Base-by-base conservation (phyloP, 2,329 filamentous ascomycete species). In the Aureobasidium musti region DNA sequence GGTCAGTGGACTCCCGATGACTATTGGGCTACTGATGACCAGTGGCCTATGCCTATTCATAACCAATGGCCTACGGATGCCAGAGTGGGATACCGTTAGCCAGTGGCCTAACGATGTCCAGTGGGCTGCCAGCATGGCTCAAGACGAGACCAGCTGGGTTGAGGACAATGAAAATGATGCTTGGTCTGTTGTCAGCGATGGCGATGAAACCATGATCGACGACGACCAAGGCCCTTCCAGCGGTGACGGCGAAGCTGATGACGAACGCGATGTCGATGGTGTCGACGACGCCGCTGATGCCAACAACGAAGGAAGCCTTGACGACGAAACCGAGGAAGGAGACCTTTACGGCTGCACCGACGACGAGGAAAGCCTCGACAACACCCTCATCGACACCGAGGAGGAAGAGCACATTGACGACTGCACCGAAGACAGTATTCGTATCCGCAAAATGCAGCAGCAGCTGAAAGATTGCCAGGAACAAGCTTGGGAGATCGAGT, bases 131-230 rank as follows among this genome's bases (percentile, higher is more conserved):
- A 49, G 13, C 23, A 17, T 49, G 45, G 1, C 11, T 0, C 3
- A 49, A 26, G 19, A 14, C 23, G 23, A 49, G 8, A 23, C 2
- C 8, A 2, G 5, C 8, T 3, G 21, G 13, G 3, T 23, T 2
- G 45, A 17, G 4, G 45, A 28, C 1, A 17, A 5, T 3, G 19
- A 53, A 35, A 19, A 53, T n/a, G 50, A 53, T 21, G 30, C 19
- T 21, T 53, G 50, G 50, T 53, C 50, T 53, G 50, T 53, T 35
- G 30, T 53, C 30, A 33, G 50, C 28, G 50, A 53, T 8, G 11
- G 30, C 19, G 28, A 53, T 10, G 6, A 17, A 33, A 5, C 13
- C 41, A n/a, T 10, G 19, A 11, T 21, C 19, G 7, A 21, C n/a
- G 41, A 47, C 10, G 14, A 23, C 3, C 21, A 23, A 23, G 21